These are phyloP conservation scores for Pestalotiopsis sp. DNA, from an alignment of 2,329 filamentous ascomycete genomes.

Conservation along the genomic window DNA sequence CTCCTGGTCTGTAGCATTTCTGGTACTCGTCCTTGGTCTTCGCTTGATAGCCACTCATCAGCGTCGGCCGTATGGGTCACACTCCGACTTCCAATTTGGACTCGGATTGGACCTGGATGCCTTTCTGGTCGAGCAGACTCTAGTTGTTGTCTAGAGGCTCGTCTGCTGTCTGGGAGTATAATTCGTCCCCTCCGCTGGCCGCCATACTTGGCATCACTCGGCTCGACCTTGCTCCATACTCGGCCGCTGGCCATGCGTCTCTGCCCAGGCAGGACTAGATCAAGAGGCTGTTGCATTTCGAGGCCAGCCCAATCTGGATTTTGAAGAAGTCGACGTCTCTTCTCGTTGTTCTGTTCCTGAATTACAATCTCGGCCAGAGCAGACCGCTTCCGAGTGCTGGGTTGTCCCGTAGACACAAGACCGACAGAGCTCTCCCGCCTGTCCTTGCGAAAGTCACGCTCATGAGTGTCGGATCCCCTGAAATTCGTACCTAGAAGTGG, in stretches of 20 bases:
- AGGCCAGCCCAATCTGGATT: constrained; percentile 38
- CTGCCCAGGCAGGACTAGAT: constrained; percentile 29
- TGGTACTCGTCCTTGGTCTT: neutral
- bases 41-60: neutral
- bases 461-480: neutral
- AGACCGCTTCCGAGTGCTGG: constrained; percentile 14
- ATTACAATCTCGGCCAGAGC: neutral
- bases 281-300: constrained; percentile 33
- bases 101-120: constrained; percentile 22
- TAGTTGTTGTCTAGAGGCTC: neutral
- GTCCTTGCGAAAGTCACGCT: neutral
- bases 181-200: neutral
- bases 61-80: neutral
- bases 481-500: neutral
- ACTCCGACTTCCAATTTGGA: constrained; percentile 32
- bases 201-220: constrained; percentile 7
- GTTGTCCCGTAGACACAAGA: neutral
- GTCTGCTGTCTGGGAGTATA: neutral
- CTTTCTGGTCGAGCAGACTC: neutral
- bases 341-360: constrained; percentile 19
- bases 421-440: neutral
- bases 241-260: constrained; percentile 20
- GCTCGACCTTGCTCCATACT: constrained; percentile 24
- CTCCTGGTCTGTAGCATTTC: neutral
- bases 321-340: constrained; percentile 31